These are phyloP conservation scores for Tylopilus sp. DNA, from an alignment of 768 basidiomycete genomes.

Conservation along the genomic window DNA sequence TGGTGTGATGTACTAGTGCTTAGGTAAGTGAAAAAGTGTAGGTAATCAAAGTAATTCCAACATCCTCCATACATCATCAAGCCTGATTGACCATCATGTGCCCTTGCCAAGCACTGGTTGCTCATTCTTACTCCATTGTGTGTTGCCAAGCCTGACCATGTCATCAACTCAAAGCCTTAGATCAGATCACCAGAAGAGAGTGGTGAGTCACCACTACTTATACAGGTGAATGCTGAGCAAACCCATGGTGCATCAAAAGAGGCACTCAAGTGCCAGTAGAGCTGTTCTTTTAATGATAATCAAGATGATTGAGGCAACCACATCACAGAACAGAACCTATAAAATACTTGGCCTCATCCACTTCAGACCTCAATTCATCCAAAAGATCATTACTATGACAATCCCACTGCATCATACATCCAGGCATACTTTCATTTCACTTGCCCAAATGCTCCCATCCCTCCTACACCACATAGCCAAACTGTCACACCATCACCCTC, in stretches of 20 bases:
- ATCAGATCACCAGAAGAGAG: no score
- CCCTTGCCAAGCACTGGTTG: no score
- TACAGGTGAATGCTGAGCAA: not conserved
- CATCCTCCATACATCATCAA: no score
- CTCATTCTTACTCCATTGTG: no score
- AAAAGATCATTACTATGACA: conserved; percentile 63
- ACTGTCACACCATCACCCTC: conserved; percentile 73
- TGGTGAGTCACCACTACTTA: no score
- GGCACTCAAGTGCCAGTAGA: conserved; percentile 17
- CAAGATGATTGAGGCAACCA: conserved; percentile 22
- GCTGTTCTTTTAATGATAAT: conserved; percentile 14
- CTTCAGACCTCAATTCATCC: conserved; percentile 41
- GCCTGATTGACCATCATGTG: no score
- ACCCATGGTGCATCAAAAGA: conserved; percentile 12
- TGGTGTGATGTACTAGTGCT: no score
- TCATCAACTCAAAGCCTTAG: no score
- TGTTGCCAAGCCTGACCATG: no score
- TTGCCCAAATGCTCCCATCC: conserved; percentile 72
- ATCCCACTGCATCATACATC: conserved; percentile 56
- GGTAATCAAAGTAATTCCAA: no score
- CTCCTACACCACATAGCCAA: conserved; percentile 75
- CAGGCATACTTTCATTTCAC: conserved; percentile 55
- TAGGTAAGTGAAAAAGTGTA: no score
- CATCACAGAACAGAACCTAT: conserved; percentile 19
- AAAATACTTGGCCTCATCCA: conserved; percentile 36